Percentiles rank a stretch among this genome's conserved stretches.
These are phyloP conservation scores for Elaeis guineensis DNA, from an alignment of 176 grass and related monocot genomes.

Conservation along the genomic window DNA sequence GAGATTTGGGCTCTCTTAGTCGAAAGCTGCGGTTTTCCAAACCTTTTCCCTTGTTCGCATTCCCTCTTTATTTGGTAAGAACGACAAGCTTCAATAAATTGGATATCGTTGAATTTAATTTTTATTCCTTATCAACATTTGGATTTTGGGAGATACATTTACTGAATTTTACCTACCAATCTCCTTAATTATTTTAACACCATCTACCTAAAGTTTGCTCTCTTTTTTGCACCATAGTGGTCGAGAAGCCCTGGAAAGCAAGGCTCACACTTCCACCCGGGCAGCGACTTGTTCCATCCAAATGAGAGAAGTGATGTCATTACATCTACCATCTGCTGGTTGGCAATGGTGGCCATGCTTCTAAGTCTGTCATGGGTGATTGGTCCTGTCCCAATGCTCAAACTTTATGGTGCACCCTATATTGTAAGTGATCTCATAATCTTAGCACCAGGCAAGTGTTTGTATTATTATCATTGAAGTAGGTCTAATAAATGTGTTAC, in stretches of 20 bases:
- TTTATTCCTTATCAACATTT: too few species aligned
- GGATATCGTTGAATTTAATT: too few species aligned
- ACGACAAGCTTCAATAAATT: too few species aligned
- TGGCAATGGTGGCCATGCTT: slow-evolving; percentile 43
- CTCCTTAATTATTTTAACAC: neutral
- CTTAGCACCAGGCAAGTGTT: too few species aligned
- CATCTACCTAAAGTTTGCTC: slow-evolving; percentile 5
- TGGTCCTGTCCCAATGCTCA: slow-evolving; percentile 37
- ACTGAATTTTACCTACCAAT: too few species aligned
- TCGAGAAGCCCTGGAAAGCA: slow-evolving; percentile 57
- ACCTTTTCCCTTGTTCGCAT: slow-evolving; percentile 62
- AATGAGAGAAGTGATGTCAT: slow-evolving; percentile 47
- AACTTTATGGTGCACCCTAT: slow-evolving; percentile 62
- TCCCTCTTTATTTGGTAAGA: slow-evolving; percentile 72
- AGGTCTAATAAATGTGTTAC: neutral
- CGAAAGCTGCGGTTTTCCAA: slow-evolving; percentile 51
- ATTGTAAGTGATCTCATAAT: slow-evolving; percentile 27
- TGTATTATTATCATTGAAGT: too few species aligned
- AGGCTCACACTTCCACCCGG: slow-evolving; percentile 69
- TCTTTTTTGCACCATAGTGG: slow-evolving; percentile 20
- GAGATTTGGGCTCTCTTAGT: slow-evolving; percentile 24
- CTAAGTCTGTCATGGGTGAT: slow-evolving; percentile 25
- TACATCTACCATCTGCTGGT: slow-evolving; percentile 66
- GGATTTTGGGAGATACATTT: too few species aligned
- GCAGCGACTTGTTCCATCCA: slow-evolving; percentile 59